Base-by-base conservation (phyloP, 441 rosid species). In the Macaranga tanarius region DNA sequence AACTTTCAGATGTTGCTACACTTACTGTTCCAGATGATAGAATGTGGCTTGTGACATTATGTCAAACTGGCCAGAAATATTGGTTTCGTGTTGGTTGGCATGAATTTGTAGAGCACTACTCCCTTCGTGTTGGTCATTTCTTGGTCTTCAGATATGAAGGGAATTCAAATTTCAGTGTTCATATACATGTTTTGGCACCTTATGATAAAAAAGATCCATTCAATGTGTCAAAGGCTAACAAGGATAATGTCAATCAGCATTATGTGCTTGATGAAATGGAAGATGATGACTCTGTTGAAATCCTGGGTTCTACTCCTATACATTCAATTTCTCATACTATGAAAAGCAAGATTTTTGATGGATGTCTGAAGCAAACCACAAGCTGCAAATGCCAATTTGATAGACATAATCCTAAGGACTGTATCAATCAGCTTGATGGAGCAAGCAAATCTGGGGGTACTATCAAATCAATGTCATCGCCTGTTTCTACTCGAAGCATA, bases 31-130 rank as follows among this genome's bases (percentile, higher is more conserved):
- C 96, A 31, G 94, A 86, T 79, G 97, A 96, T 81, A 91, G 82
- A 76, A 84, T 84, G 74, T 92, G 91, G 82, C 93, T 83, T 52
- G 86, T 89, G 55, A 95, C 95, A 73, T 81, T 94, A 74, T 77
- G 74, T 70, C 86, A 87, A 85, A 77, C 72, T 45, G 92, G 89
- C 58, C 79, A 86, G 85, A 92, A 85, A 78, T 79, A 86, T 45
- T 94, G 96, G 97, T 87, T 94, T 79, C 85, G 86, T 68, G 89
- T 88, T 40, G 96, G 91, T 61, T 94, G 97, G 98, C 93, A 28
- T 28, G 31, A 28, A 28, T 28, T 28, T 28, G 31, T 28, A 9
- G 91, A 89, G 69, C 90, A 90, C 28, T 92, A 89, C 79, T 79
- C 83, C 65, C 89, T 94, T 31, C 81, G 90, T 71, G 77, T 88